Conservation (phyloP, 768 basidiomycete genomes). For the Chalciporus pseudorubinellus region DNA sequence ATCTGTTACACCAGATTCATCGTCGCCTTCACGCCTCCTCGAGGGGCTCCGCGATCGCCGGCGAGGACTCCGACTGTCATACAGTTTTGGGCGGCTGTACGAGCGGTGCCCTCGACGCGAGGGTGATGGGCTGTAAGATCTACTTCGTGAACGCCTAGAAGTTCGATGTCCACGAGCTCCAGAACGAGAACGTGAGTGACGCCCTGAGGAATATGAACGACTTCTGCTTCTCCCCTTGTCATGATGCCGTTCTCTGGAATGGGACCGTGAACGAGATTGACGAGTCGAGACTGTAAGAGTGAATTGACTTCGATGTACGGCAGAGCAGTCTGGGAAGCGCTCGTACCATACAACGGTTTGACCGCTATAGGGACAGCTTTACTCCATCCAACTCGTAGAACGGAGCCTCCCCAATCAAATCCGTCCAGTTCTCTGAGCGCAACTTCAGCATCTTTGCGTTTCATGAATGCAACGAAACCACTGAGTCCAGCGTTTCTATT, state of each 20-base stretch:
- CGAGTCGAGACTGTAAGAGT: constrained; percentile 19
- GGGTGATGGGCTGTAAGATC: constrained; percentile 37
- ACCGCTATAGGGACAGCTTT: constrained; percentile 88
- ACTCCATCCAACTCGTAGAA: constrained; percentile 92
- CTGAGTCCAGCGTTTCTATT: constrained; percentile 76
- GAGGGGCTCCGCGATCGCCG: constrained; percentile 35
- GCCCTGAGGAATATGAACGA: constrained; percentile 23
- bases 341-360: constrained; percentile 77
- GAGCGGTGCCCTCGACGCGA: constrained; percentile 43
- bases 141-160: constrained; percentile 26
- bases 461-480: constrained; percentile 98
- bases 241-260: constrained; percentile 31
- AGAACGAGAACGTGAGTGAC: constrained; percentile 33
- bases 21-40: constrained; percentile 50
- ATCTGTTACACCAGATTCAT: constrained; percentile 63
- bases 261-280: constrained; percentile 34
- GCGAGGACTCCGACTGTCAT: constrained; percentile 47
- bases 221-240: constrained; percentile 25
- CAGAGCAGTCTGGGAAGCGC: background rate
- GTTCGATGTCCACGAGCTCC: constrained; percentile 26
- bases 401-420: constrained; percentile 89
- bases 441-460: constrained; percentile 82
- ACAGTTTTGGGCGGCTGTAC: constrained; percentile 47
- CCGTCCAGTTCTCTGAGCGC: constrained; percentile 91
- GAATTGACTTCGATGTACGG: background rate